Evolutionary conservation across 208 protist genomes (phyloP), one percentile per base, ranked within the genome.

Genomic region (Angomonas ambiguus): DNA sequence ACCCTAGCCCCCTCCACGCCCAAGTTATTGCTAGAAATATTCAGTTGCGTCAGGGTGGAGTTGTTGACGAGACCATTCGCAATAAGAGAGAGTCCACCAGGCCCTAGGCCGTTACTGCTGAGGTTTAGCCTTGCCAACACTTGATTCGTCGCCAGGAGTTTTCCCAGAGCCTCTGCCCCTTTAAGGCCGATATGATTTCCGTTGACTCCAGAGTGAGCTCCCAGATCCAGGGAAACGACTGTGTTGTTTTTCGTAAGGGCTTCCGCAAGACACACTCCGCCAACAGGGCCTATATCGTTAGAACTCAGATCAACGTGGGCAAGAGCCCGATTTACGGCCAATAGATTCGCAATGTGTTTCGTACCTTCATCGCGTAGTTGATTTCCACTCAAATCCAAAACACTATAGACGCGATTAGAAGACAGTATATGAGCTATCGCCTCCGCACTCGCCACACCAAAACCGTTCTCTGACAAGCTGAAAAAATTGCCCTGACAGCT

Each of bases 331-430:
- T 96, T 97, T 8, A 71, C 64, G 25, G 63, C 70, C 24, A 98
- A 74, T 22, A 97, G 77, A 34, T 84, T 79, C 13, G 88, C 89
- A 31, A 98, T 88, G 62, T 62, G 79, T 25, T 76, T 63, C 3
- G 90, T 89, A 0, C 94, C 94, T 13, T 87, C 81, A 78, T 98
- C 93, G 22, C 88, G 72, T 41, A 98, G 77, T 16, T 88, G 73
- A 63, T 98, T 98, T 32, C 93, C 92, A 45, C 83, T 90, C 0
- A 98, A 67, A 57, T 98, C 93, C 11, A 97, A 72, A 64, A 97
- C 79, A 51, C 80, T 93, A 71, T 95, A 97, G n/a, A 65, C 76
- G 30, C 30, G 74, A 62, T 97, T 96, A 2, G 65, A 57, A 1
- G 91, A 89, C 20, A 97, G 73, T 18, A 96, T 76, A 49, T 92